Percentiles rank a stretch among this genome's conserved stretches.
Conservation (phyloP, 495 filamentous ascomycete species). For the Stereocaulon alpinum region DNA sequence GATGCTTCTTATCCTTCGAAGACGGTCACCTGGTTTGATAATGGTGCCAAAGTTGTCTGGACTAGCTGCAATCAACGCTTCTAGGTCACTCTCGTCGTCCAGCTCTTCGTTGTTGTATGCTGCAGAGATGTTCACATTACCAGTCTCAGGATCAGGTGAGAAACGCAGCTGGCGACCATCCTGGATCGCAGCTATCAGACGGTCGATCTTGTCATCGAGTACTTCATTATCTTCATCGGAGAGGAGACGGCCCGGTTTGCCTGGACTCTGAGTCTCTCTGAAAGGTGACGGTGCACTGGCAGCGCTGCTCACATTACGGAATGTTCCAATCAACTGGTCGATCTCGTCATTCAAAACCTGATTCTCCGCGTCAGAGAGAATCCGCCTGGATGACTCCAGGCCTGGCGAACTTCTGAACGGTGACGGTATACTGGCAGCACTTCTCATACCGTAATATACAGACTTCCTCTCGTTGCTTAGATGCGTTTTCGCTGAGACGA, state of each 20-base stretch:
- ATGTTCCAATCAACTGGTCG: background rate
- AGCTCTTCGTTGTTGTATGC: background rate
- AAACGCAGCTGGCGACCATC: slow-evolving; percentile 7
- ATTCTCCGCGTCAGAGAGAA: no score
- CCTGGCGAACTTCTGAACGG: no score
- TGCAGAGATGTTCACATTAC: background rate
- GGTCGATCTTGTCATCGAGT: slow-evolving; percentile 1
- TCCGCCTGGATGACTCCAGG: no score
- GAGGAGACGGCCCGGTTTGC: background rate
- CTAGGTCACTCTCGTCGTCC: background rate
- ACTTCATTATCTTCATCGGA: background rate
- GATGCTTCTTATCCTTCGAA: background rate
- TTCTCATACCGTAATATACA: no score
- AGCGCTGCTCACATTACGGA: background rate
- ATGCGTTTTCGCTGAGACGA: background rate
- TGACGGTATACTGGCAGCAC: no score
- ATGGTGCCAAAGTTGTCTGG: background rate
- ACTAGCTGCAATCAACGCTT: background rate
- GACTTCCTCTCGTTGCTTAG: no score
- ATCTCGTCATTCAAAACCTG: background rate
- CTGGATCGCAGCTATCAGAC: background rate
- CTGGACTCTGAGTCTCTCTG: background rate
- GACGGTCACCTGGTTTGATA: background rate
- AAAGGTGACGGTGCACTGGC: background rate
- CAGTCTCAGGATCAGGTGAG: background rate